Evolutionary conservation across 768 basidiomycete species (phyloP), one percentile per base, ranked within the genome.

Genomic region (Naganishia kalamii): DNA sequence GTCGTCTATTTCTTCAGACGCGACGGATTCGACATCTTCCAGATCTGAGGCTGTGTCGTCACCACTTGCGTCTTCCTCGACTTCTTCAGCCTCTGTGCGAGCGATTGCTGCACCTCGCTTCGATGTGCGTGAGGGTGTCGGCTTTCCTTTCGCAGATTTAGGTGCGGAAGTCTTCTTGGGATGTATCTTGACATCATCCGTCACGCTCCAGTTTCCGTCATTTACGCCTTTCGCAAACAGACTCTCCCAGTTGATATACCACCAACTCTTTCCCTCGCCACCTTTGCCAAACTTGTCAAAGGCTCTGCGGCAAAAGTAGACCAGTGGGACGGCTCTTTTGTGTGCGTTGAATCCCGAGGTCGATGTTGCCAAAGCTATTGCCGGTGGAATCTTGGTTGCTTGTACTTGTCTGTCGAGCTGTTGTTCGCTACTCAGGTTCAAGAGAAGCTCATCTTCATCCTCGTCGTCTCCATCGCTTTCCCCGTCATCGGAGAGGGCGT

Each of bases 281-380:
- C 66, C 66, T 43, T 63, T 63, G 1, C 47, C 66, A 63, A 68
- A 68, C 40, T 68, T 68, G 57, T 68, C 66, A 35, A 68, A 68
- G 11, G 66, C 66, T n/a, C 54, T 59, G 3, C 41, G n/a, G 25
- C 62, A 63, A 23, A 63, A 68, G 32, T 68, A 68, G 13, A 68
- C 66, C 19, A 68, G 57, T 37, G 68, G 47, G n/a, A 65, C 59
- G 23, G 65, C 35, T 54, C 68, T 11, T 52, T 63, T 60, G 8
- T 60, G 43, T 40, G 52, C 43, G 15, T 60, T 49, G 51, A 66
- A 62, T 4, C 50, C 54, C 13, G 57, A 44, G 23, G 62, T 66
- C 19, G 67, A 54, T 19, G 44, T 62, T 30, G 59, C 54, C 29
- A 60, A 21, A 4, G 40, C 29, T 33, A 52, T 41, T 37, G 49